Evolutionary conservation across 2,329 filamentous ascomycete genomes (phyloP), one percentile per base, ranked within the genome.

Genomic region (Pyrenochaeta sp.): DNA sequence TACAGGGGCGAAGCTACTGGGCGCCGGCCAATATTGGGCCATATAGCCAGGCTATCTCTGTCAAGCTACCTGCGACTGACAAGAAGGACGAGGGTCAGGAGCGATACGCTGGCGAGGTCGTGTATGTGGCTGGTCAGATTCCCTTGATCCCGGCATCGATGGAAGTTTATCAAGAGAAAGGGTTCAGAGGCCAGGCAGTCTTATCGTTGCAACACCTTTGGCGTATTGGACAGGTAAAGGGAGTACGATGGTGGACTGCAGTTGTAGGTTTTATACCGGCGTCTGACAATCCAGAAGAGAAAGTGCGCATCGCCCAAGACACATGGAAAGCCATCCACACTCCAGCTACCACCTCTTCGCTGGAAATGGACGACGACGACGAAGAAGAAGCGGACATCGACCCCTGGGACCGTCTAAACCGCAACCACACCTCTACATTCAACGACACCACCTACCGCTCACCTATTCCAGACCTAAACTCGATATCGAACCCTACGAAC

Each of bases 21-120:
- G 95, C 95, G 0, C 95, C 95, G 0, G 94, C 95, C 22, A 98
- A 98, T 72, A 98, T 99, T 52, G 95, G 95, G 0, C 95, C 95
- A 0, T 98, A 98, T 77, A 97, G 93, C 54, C 95, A 99, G 79
- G 92, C 93, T 3, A 88, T 95, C 49, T 83, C 85, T 2, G 79
- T 87, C 10, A 81, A 81, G 1, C 48, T 77, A 10, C 78, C 65
- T 4, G 74, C 3, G 53, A 78, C 12, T 40, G 36, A 43, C 19
- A 10, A 44, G 36, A 40, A 49, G 40, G 28, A 25, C 19, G 71
- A 72, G 10, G 52, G 25, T 10, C 62, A 51, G 50, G 60, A 12
- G 28, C 36, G 49, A 9, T 59, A 45, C 19, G 67, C 68, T 42
- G 58, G 56, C 22, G 54, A 68, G 15, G 50, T 85, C 9, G 81